Evolutionary conservation across 2,329 filamentous ascomycete genomes (phyloP).

Genomic region (Cordyceps tenuipes): DNA sequence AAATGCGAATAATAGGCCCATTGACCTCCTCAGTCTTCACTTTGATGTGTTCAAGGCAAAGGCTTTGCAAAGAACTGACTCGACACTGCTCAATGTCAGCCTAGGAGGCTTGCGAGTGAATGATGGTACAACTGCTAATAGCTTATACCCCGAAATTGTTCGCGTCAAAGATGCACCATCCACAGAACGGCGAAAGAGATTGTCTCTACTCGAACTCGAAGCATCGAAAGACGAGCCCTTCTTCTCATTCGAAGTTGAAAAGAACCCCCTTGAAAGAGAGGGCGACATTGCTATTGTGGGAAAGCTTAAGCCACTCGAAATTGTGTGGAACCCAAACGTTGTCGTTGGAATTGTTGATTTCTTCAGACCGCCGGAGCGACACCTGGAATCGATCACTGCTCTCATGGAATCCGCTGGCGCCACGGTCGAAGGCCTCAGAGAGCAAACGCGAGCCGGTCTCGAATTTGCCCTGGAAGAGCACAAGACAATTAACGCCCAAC

Average conservation of each 20-base stretch:
- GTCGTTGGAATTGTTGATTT: slow-evolving; percentile 87
- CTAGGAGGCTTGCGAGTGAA: slow-evolving; percentile 90
- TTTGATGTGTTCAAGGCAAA: slow-evolving; percentile 95
- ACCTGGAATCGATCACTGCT: slow-evolving; percentile 97
- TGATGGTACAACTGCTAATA: slow-evolving; percentile 88
- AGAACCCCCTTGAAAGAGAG: slow-evolving; percentile 87
- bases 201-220: slow-evolving; percentile 49
- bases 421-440: slow-evolving; percentile 87
- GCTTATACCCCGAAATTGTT: slow-evolving; percentile 89
- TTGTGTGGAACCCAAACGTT: slow-evolving; percentile 95
- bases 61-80: slow-evolving; percentile 82
- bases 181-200: slow-evolving; percentile 34
- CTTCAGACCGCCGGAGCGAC: slow-evolving; percentile 90
- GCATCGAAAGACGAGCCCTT: slow-evolving; percentile 59
- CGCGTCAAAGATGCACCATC: slow-evolving; percentile 80
- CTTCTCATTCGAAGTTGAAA: slow-evolving; percentile 87
- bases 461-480: slow-evolving; percentile 97
- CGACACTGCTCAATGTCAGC: slow-evolving; percentile 77
- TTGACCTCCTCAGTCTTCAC: slow-evolving; percentile 79
- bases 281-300: slow-evolving; percentile 85
- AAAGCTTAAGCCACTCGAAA: slow-evolving; percentile 89
- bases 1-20: slow-evolving; percentile 49
- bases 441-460: slow-evolving; percentile 90
- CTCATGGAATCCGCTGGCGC: slow-evolving; percentile 93
- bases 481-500: slow-evolving; percentile 92